Evolutionary conservation across 148 eudicot species (phyloP), one percentile per base, ranked within the genome.

Genomic region (Nepenthes gracilis): DNA sequence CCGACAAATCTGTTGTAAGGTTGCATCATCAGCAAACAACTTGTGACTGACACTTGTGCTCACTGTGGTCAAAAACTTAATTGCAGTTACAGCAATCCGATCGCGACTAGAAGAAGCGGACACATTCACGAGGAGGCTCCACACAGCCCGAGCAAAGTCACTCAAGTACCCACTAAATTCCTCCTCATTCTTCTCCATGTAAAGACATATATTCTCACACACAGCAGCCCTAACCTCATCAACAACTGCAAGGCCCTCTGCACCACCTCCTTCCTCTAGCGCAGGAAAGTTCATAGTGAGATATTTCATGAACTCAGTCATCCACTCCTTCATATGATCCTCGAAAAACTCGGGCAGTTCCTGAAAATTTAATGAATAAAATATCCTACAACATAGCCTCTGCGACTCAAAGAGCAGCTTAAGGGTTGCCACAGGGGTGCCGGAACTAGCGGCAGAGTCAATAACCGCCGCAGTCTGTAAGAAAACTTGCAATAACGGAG

Each of bases 331-430:
- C 95, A 89, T 86, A 63, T 88, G 86, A 66, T 93, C 96, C 80
- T 93, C 98, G 78, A 93, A 93, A 68, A 73, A 81, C 69, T 88
- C 96, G 1, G 98, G 98, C 80, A 93, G 72, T 57, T 86, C 98
- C 70, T 80, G 85, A 65, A 80, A 88, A 76, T 93, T 93, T 49
- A 93, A 71, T 12, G 98, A 93, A 77, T 75, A 88, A 63, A 86
- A 93, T 45, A 93, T 86, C 76, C 96, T 72, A 70, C 98, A 93
- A 63, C 96, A 93, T 50, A 93, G 62, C 75, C 95, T 82, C 70
- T 93, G 96, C 0, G 87, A 81, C 81, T 93, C 98, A 61, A 93
- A 77, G 35, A 84, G 64, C 13, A 74, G 80, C 78, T 70, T 80
- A 34, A 88, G 64, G 35, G 60, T 66, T 8, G 64, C 70, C 0